Evolutionary conservation across 2,329 filamentous ascomycete genomes (phyloP).

Genomic region (Leptographium flavum): DNA sequence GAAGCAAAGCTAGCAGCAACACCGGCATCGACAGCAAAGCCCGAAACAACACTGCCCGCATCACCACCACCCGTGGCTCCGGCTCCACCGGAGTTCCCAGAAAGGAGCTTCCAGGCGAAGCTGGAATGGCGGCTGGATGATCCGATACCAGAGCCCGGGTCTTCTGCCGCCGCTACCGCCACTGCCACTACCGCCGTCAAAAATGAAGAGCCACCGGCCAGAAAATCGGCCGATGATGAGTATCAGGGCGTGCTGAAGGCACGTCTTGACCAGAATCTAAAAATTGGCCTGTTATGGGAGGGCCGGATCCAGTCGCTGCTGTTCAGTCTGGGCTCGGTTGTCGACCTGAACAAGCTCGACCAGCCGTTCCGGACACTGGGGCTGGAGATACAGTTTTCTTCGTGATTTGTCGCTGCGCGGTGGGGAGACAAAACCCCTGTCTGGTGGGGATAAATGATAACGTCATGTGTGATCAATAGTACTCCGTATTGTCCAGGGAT

Average conservation of each 20-base stretch:
- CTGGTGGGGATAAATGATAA: neutral
- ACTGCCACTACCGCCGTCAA: conserved; percentile 16
- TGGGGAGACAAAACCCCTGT: neutral
- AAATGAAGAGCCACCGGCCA: conserved; percentile 4
- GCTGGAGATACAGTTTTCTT: conserved; percentile 71
- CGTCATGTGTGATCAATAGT: neutral
- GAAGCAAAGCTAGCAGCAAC: neutral
- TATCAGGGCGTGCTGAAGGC: conserved; percentile 83
- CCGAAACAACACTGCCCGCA: neutral
- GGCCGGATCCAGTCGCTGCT: conserved; percentile 83
- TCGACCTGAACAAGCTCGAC: conserved; percentile 65
- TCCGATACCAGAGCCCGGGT: neutral
- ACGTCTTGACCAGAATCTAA: conserved; percentile 74
- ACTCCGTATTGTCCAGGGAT: too few species aligned
- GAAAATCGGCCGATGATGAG: conserved; percentile 38
- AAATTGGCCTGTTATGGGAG: conserved; percentile 82
- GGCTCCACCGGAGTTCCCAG: neutral
- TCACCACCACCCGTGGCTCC: neutral
- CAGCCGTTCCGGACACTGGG: conserved; percentile 66
- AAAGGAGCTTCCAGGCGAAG: conserved; percentile 32
- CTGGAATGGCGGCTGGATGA: conserved; percentile 33
- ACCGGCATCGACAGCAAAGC: neutral
- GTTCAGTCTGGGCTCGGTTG: conserved; percentile 76
- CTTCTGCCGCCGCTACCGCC: neutral
- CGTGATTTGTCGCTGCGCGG: conserved; percentile 27